Evolutionary conservation across 164 flowering plant species (phyloP), one percentile per base, ranked within the genome.

Genomic region (Magnolia sinica): DNA sequence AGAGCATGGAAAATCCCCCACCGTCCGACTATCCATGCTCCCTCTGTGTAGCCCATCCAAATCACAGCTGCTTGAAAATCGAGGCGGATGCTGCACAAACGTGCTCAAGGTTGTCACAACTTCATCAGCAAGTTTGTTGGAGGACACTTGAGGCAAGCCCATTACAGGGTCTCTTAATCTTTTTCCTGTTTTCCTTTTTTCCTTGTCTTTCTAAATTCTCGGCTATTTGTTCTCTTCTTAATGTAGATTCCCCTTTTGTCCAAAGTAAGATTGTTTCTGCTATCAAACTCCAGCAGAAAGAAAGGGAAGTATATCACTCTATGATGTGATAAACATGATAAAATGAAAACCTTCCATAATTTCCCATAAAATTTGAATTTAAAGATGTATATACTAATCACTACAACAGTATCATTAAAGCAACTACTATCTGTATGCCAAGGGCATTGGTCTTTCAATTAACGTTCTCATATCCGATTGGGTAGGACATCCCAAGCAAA

Each of bases 111-210:
- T 71, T n/a, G 81, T 74, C 51, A 79, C 73, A 65, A 70, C 85
- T 64, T 88, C 92, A 52, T 84, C 88, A 75, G 83, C 71, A 79
- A 75, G 67, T 80, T 78, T 85, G 76, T 76, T 70, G 4, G 88
- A 79, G 55, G 89, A 81, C 51, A 85, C 84, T 79, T 91, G 95
- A 37, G 93, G 95, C 88, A 93, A 85, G 10, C 98, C 96, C 96
- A 91, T 91, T 31, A 22, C 20, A 22, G 19, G 20, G 9, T 61
- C 67, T 76, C 55, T 66, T 3, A 73, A 71, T 24, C 29, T 27
- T 61, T 19, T 64, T 27, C 16, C 52, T 22, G 64, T 45, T 72
- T 51, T 71, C 16, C 8, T 55, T 37, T 63, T 1, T 31, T 49
- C 51, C 18, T n/a, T 49, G 77, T 50, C 51, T 14, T 74, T 22